Percentiles rank a stretch among this genome's conserved stretches.
Conservation (phyloP, 331 rosid genomes). For the Quercus phellos region DNA sequence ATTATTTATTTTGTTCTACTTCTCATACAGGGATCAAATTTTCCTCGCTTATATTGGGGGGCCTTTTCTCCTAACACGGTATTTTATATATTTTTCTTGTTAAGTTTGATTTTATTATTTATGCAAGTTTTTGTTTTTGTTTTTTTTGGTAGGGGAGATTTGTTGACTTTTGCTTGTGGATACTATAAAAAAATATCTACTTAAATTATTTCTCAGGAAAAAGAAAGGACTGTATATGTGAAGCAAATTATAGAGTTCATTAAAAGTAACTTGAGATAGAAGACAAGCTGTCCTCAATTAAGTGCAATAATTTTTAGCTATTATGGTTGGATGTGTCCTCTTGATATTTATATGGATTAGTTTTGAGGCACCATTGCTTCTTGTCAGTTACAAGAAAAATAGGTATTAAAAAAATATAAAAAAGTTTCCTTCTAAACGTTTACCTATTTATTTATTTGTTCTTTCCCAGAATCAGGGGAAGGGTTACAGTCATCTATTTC, state of each 20-base stretch:
- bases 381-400: background rate
- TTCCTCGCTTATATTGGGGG: conserved; percentile 86
- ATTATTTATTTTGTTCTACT: background rate
- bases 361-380: background rate
- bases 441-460: background rate
- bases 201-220: too few relatives aligned
- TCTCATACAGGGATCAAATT: conserved; percentile 67
- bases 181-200: background rate
- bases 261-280: background rate
- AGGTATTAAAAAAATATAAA: background rate
- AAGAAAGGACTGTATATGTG: background rate
- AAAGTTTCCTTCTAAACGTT: background rate
- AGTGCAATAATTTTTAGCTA: background rate
- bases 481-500: background rate
- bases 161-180: background rate
- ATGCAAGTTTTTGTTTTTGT: background rate
- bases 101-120: background rate
- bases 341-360: conserved; percentile 9
- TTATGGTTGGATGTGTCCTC: background rate
- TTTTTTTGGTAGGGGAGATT: background rate
- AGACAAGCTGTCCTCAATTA: background rate
- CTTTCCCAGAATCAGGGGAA: background rate
- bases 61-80: conserved; percentile 74
- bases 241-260: background rate
- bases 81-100: conserved; percentile 6